Percentiles rank a stretch among this genome's conserved stretches.
These are phyloP conservation scores for Dentipellis sp. DNA, from an alignment of 768 basidiomycete species.

Conservation along the genomic window DNA sequence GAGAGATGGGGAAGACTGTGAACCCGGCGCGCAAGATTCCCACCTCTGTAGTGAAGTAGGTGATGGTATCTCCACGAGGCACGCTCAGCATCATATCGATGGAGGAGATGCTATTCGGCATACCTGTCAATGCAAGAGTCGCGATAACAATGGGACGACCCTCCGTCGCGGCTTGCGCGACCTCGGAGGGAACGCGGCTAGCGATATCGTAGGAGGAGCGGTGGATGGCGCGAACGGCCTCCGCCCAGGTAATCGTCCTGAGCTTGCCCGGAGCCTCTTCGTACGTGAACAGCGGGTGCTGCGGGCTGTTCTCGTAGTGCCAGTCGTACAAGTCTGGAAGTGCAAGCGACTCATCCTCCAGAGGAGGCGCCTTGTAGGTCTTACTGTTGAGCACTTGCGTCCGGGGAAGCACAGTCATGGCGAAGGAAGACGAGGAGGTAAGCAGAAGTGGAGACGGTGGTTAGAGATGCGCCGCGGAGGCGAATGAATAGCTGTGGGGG, in stretches of 20 bases:
- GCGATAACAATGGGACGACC: slow-evolving; percentile 13
- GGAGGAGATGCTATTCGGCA: not conserved
- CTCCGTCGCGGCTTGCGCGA: slow-evolving; percentile 1
- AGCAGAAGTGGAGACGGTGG: not conserved
- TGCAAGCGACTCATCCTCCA: slow-evolving; percentile 12
- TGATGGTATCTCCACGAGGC: slow-evolving; percentile 13
- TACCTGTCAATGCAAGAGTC: slow-evolving; percentile 14
- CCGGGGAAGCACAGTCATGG: slow-evolving; percentile 10
- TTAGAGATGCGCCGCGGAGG: not conserved
- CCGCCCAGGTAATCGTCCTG: slow-evolving; percentile 12
- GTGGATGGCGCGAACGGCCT: slow-evolving; percentile 14
- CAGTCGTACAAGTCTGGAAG: slow-evolving; percentile 21
- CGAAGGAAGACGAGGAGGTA: not conserved
- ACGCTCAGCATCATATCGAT: not conserved
- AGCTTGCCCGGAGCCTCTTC: slow-evolving; percentile 7
- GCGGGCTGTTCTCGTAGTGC: slow-evolving; percentile 14
- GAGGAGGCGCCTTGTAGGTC: slow-evolving; percentile 17
- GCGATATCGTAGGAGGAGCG: slow-evolving; percentile 8
- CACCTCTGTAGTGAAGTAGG: slow-evolving; percentile 16
- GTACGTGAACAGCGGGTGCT: slow-evolving; percentile 16
- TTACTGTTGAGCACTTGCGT: slow-evolving; percentile 14
- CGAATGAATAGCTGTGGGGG: not conserved
- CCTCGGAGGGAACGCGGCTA: slow-evolving; percentile 4
- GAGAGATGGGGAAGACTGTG: slow-evolving; percentile 28
- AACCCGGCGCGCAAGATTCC: slow-evolving; percentile 33